A percentile compares a stretch with the other conserved stretches of the same genome.
These are phyloP conservation scores for Musa schizocarpa DNA, from an alignment of 176 grass and related monocot species.

Conservation along the genomic window DNA sequence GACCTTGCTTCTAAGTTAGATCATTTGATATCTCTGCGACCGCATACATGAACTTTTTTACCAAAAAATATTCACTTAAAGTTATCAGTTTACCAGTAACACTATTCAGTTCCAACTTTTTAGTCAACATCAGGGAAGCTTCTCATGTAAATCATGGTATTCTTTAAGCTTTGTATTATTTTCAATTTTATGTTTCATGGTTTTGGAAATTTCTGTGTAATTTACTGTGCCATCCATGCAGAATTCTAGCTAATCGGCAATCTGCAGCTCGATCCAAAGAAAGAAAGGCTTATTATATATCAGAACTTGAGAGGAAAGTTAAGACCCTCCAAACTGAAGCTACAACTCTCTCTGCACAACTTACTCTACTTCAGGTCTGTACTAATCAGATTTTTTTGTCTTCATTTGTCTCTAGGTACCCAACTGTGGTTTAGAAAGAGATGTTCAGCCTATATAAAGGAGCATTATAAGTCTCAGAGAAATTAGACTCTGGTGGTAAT, in stretches of 20 bases:
- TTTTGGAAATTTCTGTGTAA: not conserved
- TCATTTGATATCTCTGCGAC: not conserved
- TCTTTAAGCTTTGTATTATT: not conserved
- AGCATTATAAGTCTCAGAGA: too few species aligned
- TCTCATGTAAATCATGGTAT: not conserved
- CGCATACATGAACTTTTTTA: too few species aligned
- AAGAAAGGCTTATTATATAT: slow-evolving; percentile 94
- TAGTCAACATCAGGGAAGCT: not conserved
- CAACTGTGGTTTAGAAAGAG: too few species aligned
- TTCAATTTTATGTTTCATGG: not conserved
- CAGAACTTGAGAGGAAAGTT: slow-evolving; percentile 93
- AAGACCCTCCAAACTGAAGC: slow-evolving; percentile 99
- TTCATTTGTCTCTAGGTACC: slow-evolving; percentile 11
- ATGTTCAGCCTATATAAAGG: too few species aligned
- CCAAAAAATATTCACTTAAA: not conserved
- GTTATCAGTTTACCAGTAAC: not conserved
- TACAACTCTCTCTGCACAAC: slow-evolving; percentile 90
- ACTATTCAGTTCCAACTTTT: not conserved
- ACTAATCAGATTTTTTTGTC: not conserved
- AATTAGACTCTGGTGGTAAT: too few species aligned
- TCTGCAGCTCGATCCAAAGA: slow-evolving; percentile 99
- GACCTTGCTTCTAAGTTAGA: not conserved
- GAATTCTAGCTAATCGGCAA: slow-evolving; percentile 94
- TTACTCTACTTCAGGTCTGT: slow-evolving; percentile 84
- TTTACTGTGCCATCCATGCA: slow-evolving; percentile 27